Conservation (phyloP, 2,329 filamentous ascomycete species). For the Chrysoporthe austroafricana region DNA sequence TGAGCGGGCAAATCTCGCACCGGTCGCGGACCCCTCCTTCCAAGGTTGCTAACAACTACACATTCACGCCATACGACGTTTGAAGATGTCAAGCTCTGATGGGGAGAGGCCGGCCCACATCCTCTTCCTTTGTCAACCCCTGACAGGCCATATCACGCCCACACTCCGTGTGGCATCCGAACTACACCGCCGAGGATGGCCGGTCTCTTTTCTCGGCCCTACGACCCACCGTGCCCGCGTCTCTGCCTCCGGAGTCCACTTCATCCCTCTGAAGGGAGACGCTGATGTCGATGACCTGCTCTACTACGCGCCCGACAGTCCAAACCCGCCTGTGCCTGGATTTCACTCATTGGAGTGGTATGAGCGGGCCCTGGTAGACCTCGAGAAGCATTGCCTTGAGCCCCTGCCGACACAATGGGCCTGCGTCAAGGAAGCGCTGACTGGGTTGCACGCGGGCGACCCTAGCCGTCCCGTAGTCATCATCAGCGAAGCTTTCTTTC, state of each 20-base stretch:
- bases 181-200: slow-evolving; percentile 38
- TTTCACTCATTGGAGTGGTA: slow-evolving; percentile 35
- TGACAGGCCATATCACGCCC: slow-evolving; percentile 44
- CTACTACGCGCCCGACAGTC: slow-evolving; percentile 35
- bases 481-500: slow-evolving; percentile 42
- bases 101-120: slow-evolving; percentile 28
- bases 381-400: slow-evolving; percentile 38
- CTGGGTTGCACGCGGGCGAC: slow-evolving; percentile 30
- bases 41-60: neutral
- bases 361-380: slow-evolving; percentile 40
- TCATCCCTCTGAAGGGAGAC: slow-evolving; percentile 38
- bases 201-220: slow-evolving; percentile 42
- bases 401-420: slow-evolving; percentile 41
- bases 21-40: neutral
- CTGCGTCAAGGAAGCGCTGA: slow-evolving; percentile 37
- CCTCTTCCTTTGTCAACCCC: slow-evolving; percentile 41
- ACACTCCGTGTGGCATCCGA: slow-evolving; percentile 40
- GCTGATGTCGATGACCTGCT: slow-evolving; percentile 42
- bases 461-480: slow-evolving; percentile 35
- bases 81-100: neutral
- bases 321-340: slow-evolving; percentile 30
- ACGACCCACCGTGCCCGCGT: slow-evolving; percentile 42
- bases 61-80: neutral
- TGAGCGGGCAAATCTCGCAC: neutral
- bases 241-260: slow-evolving; percentile 38